Percentiles rank a stretch among this genome's conserved stretches.
phyloP scores from a whole-genome alignment of 148 eudicot genomes.

The Diospyros lotus region DNA sequence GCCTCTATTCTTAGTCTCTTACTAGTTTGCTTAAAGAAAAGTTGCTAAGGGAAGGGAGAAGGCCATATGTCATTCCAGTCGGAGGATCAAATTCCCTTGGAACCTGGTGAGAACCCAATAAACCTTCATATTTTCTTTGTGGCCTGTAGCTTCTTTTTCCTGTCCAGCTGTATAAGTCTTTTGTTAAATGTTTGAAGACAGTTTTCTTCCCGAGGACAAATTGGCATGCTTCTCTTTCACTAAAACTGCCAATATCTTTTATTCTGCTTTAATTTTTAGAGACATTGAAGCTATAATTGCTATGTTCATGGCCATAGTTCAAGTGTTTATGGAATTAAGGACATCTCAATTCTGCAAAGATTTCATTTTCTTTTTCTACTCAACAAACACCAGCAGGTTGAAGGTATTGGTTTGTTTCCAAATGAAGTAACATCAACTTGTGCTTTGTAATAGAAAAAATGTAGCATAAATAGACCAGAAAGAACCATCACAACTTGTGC shows the following conservation, averaged over 20 bases:
- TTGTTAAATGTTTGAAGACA: background rate
- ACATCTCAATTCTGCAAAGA: background rate
- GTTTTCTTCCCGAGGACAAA: background rate
- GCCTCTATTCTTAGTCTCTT: slow-evolving; percentile 54
- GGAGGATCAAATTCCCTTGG: slow-evolving; percentile 98
- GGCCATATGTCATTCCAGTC: slow-evolving; percentile 93
- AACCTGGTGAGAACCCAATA: slow-evolving; percentile 63
- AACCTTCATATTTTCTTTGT: background rate
- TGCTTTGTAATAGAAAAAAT: too few relatives aligned
- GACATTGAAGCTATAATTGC: background rate
- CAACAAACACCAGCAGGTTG: background rate
- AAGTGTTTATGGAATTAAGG: background rate
- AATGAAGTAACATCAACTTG: too few relatives aligned
- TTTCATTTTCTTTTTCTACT: background rate
- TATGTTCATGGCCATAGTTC: background rate
- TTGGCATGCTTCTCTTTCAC: background rate
- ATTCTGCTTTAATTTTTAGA: background rate
- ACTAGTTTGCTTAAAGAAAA: slow-evolving; percentile 78
- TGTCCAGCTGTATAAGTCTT: background rate
- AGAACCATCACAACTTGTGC: too few relatives aligned
- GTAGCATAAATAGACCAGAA: too few relatives aligned
- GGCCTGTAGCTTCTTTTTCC: background rate
- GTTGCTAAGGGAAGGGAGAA: slow-evolving; percentile 80
- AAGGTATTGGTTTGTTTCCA: too few relatives aligned
- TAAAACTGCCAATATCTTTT: background rate